A percentile compares a stretch with the other conserved stretches of the same genome.
Evolutionary conservation across 1,139 yeast genomes (phyloP).

Genomic region (Saccharomyces hybrid): DNA sequence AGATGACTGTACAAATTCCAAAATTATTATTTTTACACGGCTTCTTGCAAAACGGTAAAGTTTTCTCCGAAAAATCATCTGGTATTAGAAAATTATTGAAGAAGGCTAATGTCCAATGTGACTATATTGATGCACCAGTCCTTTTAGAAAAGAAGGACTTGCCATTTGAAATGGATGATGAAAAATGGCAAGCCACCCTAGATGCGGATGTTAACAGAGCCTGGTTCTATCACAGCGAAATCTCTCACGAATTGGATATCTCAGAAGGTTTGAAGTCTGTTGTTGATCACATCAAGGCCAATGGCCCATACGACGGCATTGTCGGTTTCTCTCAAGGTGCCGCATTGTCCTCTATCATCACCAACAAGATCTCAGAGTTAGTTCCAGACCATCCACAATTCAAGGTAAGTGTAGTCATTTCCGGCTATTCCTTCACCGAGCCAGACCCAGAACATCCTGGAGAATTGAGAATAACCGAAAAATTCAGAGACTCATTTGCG

Average conservation of each 20-base stretch:
- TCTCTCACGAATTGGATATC: conserved; percentile 34
- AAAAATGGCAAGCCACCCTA: conserved; percentile 38
- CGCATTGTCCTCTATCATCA: conserved; percentile 58
- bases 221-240: conserved; percentile 48
- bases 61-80: conserved; percentile 71
- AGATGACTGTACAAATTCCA: conserved; percentile 15
- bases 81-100: conserved; percentile 67
- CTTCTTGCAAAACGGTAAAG: conserved; percentile 60
- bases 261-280: conserved; percentile 45
- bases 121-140: conserved; percentile 73
- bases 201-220: conserved; percentile 47
- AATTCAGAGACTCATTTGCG: conserved; percentile 28
- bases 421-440: conserved; percentile 52
- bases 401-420: conserved; percentile 42
- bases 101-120: conserved; percentile 59
- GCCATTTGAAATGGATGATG: conserved; percentile 49
- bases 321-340: conserved; percentile 95
- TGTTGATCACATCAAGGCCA: conserved; percentile 43
- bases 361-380: conserved; percentile 38
- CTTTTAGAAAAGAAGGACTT: conserved; percentile 56
- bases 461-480: conserved; percentile 32
- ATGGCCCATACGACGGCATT: conserved; percentile 87
- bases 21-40: conserved; percentile 50
- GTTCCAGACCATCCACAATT: conserved; percentile 39
- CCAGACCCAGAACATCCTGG: conserved; percentile 29